Base-by-base conservation (phyloP, 2,329 filamentous ascomycete genomes). In the Cladosporium phlei region DNA sequence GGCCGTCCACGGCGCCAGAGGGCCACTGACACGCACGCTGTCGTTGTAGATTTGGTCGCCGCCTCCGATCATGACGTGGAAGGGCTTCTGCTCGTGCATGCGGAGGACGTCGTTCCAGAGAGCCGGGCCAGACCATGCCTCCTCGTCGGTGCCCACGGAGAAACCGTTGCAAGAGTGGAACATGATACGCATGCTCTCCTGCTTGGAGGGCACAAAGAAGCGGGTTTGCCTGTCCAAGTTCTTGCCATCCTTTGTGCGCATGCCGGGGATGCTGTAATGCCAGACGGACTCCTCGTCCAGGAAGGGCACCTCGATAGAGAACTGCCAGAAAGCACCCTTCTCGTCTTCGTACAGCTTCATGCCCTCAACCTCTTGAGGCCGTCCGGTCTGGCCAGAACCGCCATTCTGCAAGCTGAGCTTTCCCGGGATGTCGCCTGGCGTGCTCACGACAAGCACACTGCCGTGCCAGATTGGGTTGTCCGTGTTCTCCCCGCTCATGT, bases 11-110 rank as follows among this genome's bases (percentile, higher is more conserved):
- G 69, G 60, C 57, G 80, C 80, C 52, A 97, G 69, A 1, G 91
- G 91, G 0, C 90, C 91, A 42, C 83, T 74, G 1, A 95, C 88
- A 52, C 91, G 79, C 54, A 97, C 88, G 19, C 86, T 87, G 47
- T 83, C 80, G 54, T 83, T 83, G 67, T 84, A 84, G 55, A 83
- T 82, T 68, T 96, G 91, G 62, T 97, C 91, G 49, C 91, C 91
- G 48, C 91, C 91, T 43, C 91, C 91, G 52, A 96, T 78, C 83
- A 84, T 86, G 54, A 81, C 76, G 59, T 82, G 78, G 63, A 83
- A 81, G 6, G 80, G 79, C 52, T 72, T 72, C 60, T 76, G 61
- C 55, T 72, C 72, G 56, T 84, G 80, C 48, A 78, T 68, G 35
- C 80, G 75, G 47, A 83, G 60, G 24, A 82, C 80, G 52, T 83